Conservation (phyloP, 257 asterid species). For the Lycium ferocissimum region DNA sequence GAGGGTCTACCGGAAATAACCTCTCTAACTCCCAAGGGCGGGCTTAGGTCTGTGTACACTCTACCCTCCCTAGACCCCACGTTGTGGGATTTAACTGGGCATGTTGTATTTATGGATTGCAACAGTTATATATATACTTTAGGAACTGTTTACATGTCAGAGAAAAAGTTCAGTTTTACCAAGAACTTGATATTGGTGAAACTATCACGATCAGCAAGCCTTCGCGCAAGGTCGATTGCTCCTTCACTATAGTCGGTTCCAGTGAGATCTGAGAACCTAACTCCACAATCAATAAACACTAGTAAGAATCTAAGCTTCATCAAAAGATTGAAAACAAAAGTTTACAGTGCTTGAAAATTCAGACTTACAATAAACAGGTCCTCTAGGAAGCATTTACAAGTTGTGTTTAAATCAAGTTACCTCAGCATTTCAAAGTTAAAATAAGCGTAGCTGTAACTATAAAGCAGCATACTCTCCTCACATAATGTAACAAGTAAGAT, state of each 20-base stretch:
- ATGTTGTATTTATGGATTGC: no score
- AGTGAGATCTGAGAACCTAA: slow-evolving; percentile 97
- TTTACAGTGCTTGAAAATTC: not conserved
- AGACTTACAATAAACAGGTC: not conserved
- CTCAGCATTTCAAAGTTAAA: not conserved
- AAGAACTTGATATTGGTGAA: slow-evolving; percentile 73
- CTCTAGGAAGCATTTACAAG: not conserved
- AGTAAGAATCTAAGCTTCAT: not conserved
- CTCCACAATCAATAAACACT: not conserved
- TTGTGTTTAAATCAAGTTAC: not conserved
- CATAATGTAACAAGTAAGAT: not conserved
- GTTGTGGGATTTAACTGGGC: no score
- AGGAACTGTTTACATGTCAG: not conserved
- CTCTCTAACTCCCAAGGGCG: no score
- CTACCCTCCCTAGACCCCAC: no score
- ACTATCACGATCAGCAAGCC: slow-evolving; percentile 86
- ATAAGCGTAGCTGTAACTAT: not conserved
- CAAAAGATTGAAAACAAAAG: not conserved
- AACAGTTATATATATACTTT: not conserved
- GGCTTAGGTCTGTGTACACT: no score
- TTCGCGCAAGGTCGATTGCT: slow-evolving; percentile 85
- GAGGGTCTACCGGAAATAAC: no score
- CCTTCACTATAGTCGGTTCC: slow-evolving; percentile 98
- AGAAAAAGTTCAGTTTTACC: slow-evolving; percentile 47
- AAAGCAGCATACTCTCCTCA: not conserved